Base-by-base conservation (phyloP, 352 stramenopile species). In the Globisporangium megalacanthum region DNA sequence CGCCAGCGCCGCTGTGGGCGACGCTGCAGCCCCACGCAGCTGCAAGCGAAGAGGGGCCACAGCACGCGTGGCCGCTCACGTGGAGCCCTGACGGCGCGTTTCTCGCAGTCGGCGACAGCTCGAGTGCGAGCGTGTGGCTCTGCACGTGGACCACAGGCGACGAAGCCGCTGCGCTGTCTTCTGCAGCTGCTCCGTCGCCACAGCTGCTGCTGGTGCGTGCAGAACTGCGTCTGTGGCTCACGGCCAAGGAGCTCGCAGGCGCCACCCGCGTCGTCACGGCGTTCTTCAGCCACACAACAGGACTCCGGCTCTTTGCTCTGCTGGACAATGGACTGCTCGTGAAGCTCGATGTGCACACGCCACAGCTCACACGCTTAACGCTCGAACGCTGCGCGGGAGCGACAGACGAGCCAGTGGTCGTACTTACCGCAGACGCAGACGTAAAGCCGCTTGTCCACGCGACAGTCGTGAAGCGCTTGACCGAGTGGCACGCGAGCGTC, bases 401-500 rank as follows among this genome's bases (percentile, higher is more conserved):
- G 20, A 52, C 1, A 54, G 35, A 1, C 15, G 20, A 36, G n/a
- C 1, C 29, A 17, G 17, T 29, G 9, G 22, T 8, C 8, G n/a
- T n/a, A n/a, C n/a, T n/a, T n/a, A 9, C 6, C 1, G 19, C 5
- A 57, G 10, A 22, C 22, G 48, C 49, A 10, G 60, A 75, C 25
- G 59, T 44, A 10, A 56, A 60, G 14, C 50, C 53, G 1, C 39
- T 83, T 7, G 70, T 86, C 53, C 62, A 61, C 17, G 68, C 88
- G 51, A 66, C 66, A 17, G 47, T 70, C 3, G 63, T 77, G 25
- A 83, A 76, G 54, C 68, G 65, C 14, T 47, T 89, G 19, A 65
- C 61, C 4, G 72, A 86, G 31, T 91, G 81, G 81, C 81, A 91
- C 54, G 69, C 77, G 1, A 68, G 69, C 0, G 61, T 89, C 41